Conservation (phyloP, 495 filamentous ascomycete species). For the Aspergillus cristatus region DNA sequence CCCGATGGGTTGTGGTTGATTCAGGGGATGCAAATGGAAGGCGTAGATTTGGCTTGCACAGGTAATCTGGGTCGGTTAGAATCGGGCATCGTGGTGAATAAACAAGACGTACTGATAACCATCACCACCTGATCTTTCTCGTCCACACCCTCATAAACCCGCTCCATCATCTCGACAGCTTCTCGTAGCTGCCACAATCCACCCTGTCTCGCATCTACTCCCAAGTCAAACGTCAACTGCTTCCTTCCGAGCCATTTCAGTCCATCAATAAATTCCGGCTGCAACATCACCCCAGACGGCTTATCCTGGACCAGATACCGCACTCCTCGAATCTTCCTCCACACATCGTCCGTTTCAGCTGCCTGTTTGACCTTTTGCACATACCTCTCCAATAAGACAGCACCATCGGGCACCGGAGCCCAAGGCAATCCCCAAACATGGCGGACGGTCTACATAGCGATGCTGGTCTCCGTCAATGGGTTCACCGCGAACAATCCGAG, state of each 20-base stretch:
- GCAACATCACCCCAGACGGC: slow-evolving; percentile 50
- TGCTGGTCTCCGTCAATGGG: slow-evolving; percentile 55
- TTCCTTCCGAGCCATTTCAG: slow-evolving; percentile 56
- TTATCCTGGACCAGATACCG: slow-evolving; percentile 77
- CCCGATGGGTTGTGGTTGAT: slow-evolving; percentile 37
- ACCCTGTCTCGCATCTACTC: slow-evolving; percentile 61
- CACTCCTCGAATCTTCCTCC: slow-evolving; percentile 57
- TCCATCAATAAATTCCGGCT: slow-evolving; percentile 54
- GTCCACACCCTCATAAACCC: slow-evolving; percentile 46
- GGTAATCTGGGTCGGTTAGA: slow-evolving; percentile 59
- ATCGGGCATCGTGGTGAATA: too few relatives aligned
- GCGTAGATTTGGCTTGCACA: slow-evolving; percentile 76
- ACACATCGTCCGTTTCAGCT: slow-evolving; percentile 23
- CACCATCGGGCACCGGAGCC: slow-evolving; percentile 64
- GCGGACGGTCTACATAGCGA: slow-evolving; percentile 30
- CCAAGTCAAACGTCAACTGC: slow-evolving; percentile 67
- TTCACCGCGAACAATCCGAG: slow-evolving; percentile 51
- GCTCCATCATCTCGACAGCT: slow-evolving; percentile 61
- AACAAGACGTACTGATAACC: slow-evolving; percentile 47
- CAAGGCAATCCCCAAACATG: slow-evolving; percentile 68
- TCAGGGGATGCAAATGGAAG: slow-evolving; percentile 22
- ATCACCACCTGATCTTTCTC: slow-evolving; percentile 51
- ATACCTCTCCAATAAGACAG: slow-evolving; percentile 38
- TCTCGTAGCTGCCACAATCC: slow-evolving; percentile 65
- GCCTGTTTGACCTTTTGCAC: slow-evolving; percentile 33